Evolutionary conservation across 495 filamentous ascomycete species (phyloP).

Genomic region (Amphirosellinia nigrospora): DNA sequence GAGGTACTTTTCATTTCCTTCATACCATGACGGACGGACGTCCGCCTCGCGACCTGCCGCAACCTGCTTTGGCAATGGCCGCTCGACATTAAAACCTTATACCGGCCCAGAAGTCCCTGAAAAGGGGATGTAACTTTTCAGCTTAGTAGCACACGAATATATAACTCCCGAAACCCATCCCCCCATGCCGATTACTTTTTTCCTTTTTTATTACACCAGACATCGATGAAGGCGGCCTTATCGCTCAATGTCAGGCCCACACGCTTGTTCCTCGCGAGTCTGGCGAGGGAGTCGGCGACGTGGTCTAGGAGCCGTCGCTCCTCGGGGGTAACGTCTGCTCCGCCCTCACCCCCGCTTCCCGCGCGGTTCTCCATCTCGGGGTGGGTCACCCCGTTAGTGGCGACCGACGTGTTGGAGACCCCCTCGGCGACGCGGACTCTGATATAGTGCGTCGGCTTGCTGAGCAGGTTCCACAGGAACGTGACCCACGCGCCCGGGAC

Average conservation of each 20-base stretch:
- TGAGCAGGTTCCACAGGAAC: constrained; percentile 87
- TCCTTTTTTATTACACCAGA: constrained; percentile 50
- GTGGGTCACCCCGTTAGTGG: constrained; percentile 34
- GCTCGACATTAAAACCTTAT: neutral
- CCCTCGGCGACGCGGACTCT: constrained; percentile 85
- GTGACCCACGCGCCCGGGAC: constrained; percentile 70
- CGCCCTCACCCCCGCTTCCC: constrained; percentile 47
- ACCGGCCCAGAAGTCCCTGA: neutral
- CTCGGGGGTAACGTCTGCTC: constrained; percentile 51
- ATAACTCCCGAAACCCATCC: neutral
- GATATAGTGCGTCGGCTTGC: constrained; percentile 84
- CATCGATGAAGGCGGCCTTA: constrained; percentile 79
- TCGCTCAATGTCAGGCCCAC: constrained; percentile 82
- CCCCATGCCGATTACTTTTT: neutral
- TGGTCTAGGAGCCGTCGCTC: constrained; percentile 72
- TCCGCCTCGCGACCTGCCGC: too few relatives aligned
- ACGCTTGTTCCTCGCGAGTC: constrained; percentile 87
- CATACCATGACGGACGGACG: too few relatives aligned
- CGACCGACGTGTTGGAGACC: constrained; percentile 54
- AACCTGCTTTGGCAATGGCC: neutral
- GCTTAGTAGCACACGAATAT: neutral
- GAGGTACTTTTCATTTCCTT: neutral
- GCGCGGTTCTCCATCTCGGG: constrained; percentile 39
- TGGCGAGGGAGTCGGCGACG: constrained; percentile 84
- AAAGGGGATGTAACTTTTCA: constrained; percentile 1